These are phyloP conservation scores for Aspergillus sp. DNA, from an alignment of 2,329 filamentous ascomycete species.

Conservation along the genomic window DNA sequence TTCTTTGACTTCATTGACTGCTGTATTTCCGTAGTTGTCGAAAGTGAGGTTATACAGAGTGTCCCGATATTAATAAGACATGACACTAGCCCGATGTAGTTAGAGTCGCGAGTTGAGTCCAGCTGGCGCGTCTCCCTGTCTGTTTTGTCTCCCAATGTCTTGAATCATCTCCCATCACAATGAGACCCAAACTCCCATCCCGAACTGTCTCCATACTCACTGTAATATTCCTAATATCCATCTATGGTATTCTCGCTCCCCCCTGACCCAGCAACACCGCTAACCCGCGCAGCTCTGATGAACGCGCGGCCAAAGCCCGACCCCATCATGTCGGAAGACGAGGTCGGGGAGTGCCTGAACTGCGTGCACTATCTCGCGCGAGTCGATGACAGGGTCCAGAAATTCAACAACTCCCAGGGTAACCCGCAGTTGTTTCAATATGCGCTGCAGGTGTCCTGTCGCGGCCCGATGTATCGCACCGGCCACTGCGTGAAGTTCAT, in stretches of 20 bases:
- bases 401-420: neutral
- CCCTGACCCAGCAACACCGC: no score
- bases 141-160: no score
- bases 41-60: no score
- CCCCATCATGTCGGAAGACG: neutral
- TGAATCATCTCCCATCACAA: no score
- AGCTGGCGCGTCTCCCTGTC: no score
- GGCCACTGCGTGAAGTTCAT: conserved; percentile 17
- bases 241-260: neutral
- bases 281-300: neutral
- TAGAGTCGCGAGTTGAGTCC: no score
- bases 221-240: neutral
- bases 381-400: conserved; percentile 13
- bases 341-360: conserved; percentile 12
- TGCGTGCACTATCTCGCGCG: conserved; percentile 16
- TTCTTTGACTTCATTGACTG: no score
- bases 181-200: neutral
- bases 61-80: no score
- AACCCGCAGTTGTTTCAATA: conserved; percentile 18
- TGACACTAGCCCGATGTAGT: no score
- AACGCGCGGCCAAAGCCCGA: neutral
- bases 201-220: neutral
- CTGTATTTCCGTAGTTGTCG: no score
- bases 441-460: conserved; percentile 16
- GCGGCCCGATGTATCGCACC: conserved; percentile 5